Percentiles rank a stretch among this genome's conserved stretches.
These are phyloP conservation scores for Coprinopsis cinerea DNA, from an alignment of 768 basidiomycete genomes.

Conservation along the genomic window DNA sequence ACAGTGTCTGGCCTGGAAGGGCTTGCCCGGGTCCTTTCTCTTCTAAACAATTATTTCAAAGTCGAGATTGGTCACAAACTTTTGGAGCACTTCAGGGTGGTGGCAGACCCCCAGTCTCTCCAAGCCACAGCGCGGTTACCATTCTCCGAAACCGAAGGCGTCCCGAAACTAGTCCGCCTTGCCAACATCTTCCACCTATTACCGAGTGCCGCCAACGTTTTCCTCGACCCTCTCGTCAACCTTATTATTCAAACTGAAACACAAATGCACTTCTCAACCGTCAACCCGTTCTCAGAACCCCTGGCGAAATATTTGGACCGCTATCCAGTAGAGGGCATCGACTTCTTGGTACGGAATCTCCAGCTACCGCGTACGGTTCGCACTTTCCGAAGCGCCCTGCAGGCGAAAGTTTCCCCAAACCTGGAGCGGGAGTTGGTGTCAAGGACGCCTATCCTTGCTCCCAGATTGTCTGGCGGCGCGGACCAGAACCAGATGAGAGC, in stretches of 20 bases:
- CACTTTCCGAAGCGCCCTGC: slow-evolving; percentile 78
- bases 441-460: slow-evolving; percentile 48
- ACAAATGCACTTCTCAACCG: slow-evolving; percentile 82
- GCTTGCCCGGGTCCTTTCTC: slow-evolving; percentile 85
- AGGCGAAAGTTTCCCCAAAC: slow-evolving; percentile 72
- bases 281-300: slow-evolving; percentile 90
- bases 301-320: slow-evolving; percentile 87
- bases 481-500: slow-evolving; percentile 53
- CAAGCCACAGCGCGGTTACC: slow-evolving; percentile 74
- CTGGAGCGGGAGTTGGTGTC: slow-evolving; percentile 63
- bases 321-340: slow-evolving; percentile 79
- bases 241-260: slow-evolving; percentile 89
- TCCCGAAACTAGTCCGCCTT: slow-evolving; percentile 89
- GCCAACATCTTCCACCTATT: slow-evolving; percentile 97
- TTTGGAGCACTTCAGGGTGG: slow-evolving; percentile 89
- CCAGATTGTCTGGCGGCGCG: slow-evolving; percentile 42
- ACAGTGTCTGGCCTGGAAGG: slow-evolving; percentile 92
- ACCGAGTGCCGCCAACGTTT: slow-evolving; percentile 88
- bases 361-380: slow-evolving; percentile 72
- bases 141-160: slow-evolving; percentile 81
- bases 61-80: slow-evolving; percentile 98
- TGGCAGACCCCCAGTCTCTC: slow-evolving; percentile 86
- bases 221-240: slow-evolving; percentile 82
- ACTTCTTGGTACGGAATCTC: slow-evolving; percentile 80
- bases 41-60: slow-evolving; percentile 98